Evolutionary conservation across 768 basidiomycete species (phyloP).

Genomic region (Termitomyces sp.): DNA sequence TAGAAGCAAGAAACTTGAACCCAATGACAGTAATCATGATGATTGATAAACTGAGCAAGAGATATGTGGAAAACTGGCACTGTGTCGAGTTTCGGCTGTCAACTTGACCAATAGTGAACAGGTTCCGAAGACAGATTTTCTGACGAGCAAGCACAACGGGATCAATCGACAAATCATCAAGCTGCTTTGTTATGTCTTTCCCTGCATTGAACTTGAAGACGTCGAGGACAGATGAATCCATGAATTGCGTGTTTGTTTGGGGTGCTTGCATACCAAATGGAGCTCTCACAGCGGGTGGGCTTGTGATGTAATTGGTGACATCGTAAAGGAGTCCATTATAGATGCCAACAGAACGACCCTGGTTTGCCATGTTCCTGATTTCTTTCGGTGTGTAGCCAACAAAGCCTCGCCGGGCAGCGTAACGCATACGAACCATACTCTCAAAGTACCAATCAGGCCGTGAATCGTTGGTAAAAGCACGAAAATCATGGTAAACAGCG

Average conservation of each 20-base stretch:
- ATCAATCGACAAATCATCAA: slow-evolving; percentile 62
- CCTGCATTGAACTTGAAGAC: slow-evolving; percentile 77
- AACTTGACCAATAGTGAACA: slow-evolving; percentile 88
- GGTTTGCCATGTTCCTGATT: slow-evolving; percentile 62
- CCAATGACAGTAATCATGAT: slow-evolving; percentile 93
- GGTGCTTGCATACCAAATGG: slow-evolving; percentile 43
- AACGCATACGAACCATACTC: slow-evolving; percentile 90
- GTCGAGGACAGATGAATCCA: slow-evolving; percentile 60
- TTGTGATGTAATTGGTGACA: slow-evolving; percentile 71
- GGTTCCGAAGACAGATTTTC: slow-evolving; percentile 84
- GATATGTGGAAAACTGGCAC: slow-evolving; percentile 87
- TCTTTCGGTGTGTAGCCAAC: slow-evolving; percentile 77
- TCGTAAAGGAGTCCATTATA: slow-evolving; percentile 87
- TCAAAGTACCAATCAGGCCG: slow-evolving; percentile 99
- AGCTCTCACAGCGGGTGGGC: slow-evolving; percentile 50
- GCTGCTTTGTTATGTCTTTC: slow-evolving; percentile 70
- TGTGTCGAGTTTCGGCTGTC: slow-evolving; percentile 91
- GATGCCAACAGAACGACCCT: slow-evolving; percentile 69
- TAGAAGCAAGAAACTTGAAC: slow-evolving; percentile 86
- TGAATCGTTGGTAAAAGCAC: slow-evolving; percentile 79
- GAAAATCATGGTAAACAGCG: slow-evolving; percentile 93
- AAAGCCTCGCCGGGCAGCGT: slow-evolving; percentile 83
- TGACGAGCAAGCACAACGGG: slow-evolving; percentile 58
- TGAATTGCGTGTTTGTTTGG: slow-evolving; percentile 52
- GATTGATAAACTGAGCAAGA: slow-evolving; percentile 82